Evolutionary conservation across 176 grass and related monocot species (phyloP).

Genomic region (Oryza longistaminata): DNA sequence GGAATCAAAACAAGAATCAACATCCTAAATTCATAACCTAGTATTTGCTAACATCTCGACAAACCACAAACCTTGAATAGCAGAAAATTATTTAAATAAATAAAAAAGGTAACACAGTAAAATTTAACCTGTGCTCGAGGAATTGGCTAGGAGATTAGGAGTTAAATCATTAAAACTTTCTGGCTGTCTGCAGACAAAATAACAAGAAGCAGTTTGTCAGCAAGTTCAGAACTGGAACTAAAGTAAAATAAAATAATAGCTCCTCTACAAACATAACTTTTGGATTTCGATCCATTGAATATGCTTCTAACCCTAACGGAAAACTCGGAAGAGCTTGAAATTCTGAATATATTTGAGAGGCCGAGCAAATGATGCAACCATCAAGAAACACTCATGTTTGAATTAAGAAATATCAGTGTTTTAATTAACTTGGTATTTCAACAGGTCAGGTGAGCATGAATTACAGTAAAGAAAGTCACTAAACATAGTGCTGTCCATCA

Average conservation of each 20-base stretch:
- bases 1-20: constrained; percentile 3
- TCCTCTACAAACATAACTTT: not conserved
- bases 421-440: constrained; percentile 3
- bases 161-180: constrained; percentile 40
- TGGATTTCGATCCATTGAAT: not conserved
- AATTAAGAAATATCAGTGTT: not conserved
- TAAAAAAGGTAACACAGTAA: constrained; percentile 25
- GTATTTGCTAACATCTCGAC: not conserved
- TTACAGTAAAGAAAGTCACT: not conserved
- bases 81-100: not conserved
- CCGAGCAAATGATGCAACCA: not conserved
- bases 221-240: constrained; percentile 1
- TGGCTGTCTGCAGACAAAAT: constrained; percentile 50
- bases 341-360: constrained; percentile 9
- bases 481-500: not conserved
- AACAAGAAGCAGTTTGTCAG: constrained; percentile 26
- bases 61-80: not conserved
- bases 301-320: constrained; percentile 1
- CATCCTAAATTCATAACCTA: constrained; percentile 4
- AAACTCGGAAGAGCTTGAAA: not conserved
- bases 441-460: constrained; percentile 22
- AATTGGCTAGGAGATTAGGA: constrained; percentile 29
- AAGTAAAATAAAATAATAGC: constrained; percentile 24
- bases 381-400: not conserved
- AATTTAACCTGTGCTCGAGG: constrained; percentile 58